These are phyloP conservation scores for Pyrus bretschneideri DNA, from an alignment of 306 rosid genomes.

Conservation along the genomic window DNA sequence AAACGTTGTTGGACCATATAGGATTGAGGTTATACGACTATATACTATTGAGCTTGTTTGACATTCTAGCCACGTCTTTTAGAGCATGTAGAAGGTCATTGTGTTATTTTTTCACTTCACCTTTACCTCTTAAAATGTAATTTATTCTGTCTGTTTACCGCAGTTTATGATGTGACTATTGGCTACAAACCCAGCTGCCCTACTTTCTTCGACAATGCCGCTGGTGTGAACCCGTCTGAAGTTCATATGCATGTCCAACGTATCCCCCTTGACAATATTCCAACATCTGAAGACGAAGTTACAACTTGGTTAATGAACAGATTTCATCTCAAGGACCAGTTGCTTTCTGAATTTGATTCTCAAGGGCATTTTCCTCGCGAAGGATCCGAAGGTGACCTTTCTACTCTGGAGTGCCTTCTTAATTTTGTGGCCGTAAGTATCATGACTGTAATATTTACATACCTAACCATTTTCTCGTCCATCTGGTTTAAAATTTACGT, in stretches of 20 bases:
- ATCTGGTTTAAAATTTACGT: constrained; percentile 61
- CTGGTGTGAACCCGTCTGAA: constrained; percentile 68
- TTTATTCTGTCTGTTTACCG: constrained; percentile 6
- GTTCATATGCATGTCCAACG: constrained; percentile 61
- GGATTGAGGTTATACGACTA: background rate
- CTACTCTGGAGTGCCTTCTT: constrained; percentile 38
- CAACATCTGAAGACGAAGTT: constrained; percentile 46
- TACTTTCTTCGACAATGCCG: constrained; percentile 66
- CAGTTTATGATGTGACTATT: constrained; percentile 76
- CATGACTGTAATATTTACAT: constrained; percentile 34
- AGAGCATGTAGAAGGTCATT: background rate
- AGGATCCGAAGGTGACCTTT: constrained; percentile 46
- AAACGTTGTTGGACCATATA: background rate
- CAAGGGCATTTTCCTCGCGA: constrained; percentile 60
- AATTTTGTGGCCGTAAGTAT: constrained; percentile 33
- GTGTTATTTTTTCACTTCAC: background rate
- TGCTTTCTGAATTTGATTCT: constrained; percentile 51
- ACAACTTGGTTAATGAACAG: constrained; percentile 43
- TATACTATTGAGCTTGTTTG: background rate
- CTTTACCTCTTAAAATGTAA: background rate
- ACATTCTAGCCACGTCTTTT: background rate
- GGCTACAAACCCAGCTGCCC: constrained; percentile 66
- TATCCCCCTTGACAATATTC: constrained; percentile 39
- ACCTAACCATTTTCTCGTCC: constrained; percentile 32
- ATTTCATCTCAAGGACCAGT: constrained; percentile 51